Base-by-base conservation (phyloP, 768 basidiomycete genomes). In the Cystoderma amianthinum region DNA sequence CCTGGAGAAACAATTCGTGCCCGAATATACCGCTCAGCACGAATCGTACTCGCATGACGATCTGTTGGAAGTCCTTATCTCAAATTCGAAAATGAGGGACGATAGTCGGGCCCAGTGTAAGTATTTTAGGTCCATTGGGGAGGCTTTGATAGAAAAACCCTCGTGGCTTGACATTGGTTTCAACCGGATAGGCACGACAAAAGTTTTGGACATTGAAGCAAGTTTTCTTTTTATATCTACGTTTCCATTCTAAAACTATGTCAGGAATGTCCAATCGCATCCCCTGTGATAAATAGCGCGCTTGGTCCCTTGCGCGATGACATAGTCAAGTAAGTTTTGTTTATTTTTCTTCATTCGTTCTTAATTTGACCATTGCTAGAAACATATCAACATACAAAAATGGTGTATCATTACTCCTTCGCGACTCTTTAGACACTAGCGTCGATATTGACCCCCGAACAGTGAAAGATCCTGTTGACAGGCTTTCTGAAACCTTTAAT, bases 251-350 rank as follows among this genome's bases (percentile, higher is more conserved):
- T 33, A 17, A 18, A n/a, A n/a, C n/a, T n/a, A n/a, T n/a, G n/a
- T n/a, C 34, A 91, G 85, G 93, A 95, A 62, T 96, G 93, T 54
- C 87, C 91, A 0, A 93, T 98, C 35, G 89, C 90, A 0, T 91
- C 92, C 0, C 69, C 80, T 0, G 72, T 85, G 2, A 69, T 98
- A 42, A 93, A 94, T 53, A 61, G 75, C 36, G 78, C 80, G 2
- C 64, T 89, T 28, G 60, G 63, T 0, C 62, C 68, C 2, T 76
- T 85, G 24, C 71, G 93, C 4, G 67, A 76, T 28, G 65, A 78
- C 32, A 80, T 95, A 39, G 69, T 79, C 59, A 68, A 76, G 90
- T 91, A 46, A 15, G 77, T 57, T 2, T 33, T n/a, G n/a, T n/a
- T n/a, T n/a, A n/a, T n/a, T n/a, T n/a, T n/a, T n/a, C n/a, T n/a